phyloP scores from a whole-genome alignment of 495 filamentous ascomycete genomes.

The Penicillium paradoxum region DNA sequence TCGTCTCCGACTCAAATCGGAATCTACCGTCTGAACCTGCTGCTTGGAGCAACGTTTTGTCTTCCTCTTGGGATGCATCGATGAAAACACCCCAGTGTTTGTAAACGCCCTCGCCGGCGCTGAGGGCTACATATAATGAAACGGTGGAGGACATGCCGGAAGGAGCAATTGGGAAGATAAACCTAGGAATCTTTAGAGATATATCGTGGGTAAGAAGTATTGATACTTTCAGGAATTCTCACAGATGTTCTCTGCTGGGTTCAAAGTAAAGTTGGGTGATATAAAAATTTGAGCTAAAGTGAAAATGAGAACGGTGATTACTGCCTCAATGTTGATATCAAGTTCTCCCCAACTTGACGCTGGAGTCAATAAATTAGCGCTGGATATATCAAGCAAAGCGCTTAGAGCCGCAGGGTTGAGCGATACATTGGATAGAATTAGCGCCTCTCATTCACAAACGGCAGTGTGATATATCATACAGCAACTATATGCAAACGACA shows the following conservation, averaged over 20 bases:
- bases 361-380: too few species aligned
- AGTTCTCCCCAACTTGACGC: too few species aligned
- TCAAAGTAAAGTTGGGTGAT: too few species aligned
- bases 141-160: neutral
- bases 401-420: neutral
- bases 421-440: neutral
- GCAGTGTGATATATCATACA: neutral
- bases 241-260: too few species aligned
- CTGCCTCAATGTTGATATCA: too few species aligned
- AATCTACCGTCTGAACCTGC: neutral
- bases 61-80: neutral
- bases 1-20: neutral
- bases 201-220: too few species aligned
- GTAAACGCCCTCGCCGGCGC: neutral
- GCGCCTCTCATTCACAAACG: neutral
- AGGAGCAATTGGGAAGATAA: neutral
- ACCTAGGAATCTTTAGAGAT: neutral
- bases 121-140: neutral
- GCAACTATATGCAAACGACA: too few species aligned
- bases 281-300: too few species aligned
- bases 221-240: too few species aligned
- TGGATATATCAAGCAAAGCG: neutral
- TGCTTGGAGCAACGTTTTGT: neutral
- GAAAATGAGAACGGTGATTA: too few species aligned
- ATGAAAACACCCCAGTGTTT: neutral